These are phyloP conservation scores for Amanita thiersii DNA, from an alignment of 768 basidiomycete genomes.

Conservation along the genomic window DNA sequence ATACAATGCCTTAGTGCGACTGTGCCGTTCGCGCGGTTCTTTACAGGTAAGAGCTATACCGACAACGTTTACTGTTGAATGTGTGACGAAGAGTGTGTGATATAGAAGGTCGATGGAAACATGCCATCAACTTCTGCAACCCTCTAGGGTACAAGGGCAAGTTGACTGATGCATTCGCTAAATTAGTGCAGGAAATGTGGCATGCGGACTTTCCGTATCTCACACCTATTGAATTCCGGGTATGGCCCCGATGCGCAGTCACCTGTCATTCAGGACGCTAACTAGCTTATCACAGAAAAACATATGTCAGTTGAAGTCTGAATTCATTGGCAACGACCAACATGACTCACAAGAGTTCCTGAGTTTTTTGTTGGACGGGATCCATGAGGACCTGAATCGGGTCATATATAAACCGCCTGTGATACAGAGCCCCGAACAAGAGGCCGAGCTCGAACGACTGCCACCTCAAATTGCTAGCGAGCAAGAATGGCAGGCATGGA, in stretches of 20 bases:
- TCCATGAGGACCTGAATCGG: constrained; percentile 85
- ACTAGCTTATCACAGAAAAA: constrained; percentile 22
- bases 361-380: constrained; percentile 85
- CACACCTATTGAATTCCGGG: constrained; percentile 78
- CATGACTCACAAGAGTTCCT: constrained; percentile 99
- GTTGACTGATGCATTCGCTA: constrained; percentile 76
- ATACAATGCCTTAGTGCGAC: constrained; percentile 96
- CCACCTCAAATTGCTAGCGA: constrained; percentile 85
- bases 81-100: constrained; percentile 9
- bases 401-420: constrained; percentile 64
- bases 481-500: constrained; percentile 89
- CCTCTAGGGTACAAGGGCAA: constrained; percentile 82
- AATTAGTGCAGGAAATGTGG: constrained; percentile 82
- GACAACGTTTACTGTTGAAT: background rate
- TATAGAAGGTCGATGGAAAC: constrained; percentile 73
- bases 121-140: constrained; percentile 78
- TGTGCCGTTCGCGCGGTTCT: constrained; percentile 87
- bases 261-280: no score
- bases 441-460: constrained; percentile 81
- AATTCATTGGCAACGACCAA: constrained; percentile 83
- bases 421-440: constrained; percentile 66
- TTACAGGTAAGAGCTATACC: constrained; percentile 69
- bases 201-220: constrained; percentile 78
- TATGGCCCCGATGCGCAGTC: constrained; percentile 19
- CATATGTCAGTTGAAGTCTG: constrained; percentile 44